These are phyloP conservation scores for Nemophila menziesii DNA, from an alignment of 257 asterid genomes.

Conservation along the genomic window DNA sequence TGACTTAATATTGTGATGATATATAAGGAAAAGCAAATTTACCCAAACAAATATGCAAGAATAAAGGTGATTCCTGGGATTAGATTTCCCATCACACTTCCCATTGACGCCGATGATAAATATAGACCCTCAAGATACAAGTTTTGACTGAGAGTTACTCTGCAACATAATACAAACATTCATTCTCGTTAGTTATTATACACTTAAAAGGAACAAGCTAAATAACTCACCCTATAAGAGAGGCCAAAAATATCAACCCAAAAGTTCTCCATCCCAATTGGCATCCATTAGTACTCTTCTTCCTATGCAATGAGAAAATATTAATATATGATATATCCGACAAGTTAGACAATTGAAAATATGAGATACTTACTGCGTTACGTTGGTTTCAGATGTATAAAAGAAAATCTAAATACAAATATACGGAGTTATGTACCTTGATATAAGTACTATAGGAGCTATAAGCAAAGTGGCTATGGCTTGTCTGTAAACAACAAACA, in stretches of 20 bases:
- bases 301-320: slow-evolving; percentile 6
- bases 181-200: neutral
- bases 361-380: no score
- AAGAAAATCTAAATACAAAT: neutral
- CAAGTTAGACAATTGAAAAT: no score
- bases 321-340: no score
- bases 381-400: no score
- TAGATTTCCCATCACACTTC: slow-evolving; percentile 30
- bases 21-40: no score
- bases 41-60: slow-evolving; percentile 29
- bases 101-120: slow-evolving; percentile 29
- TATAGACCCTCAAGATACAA: slow-evolving; percentile 28
- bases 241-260: slow-evolving; percentile 19
- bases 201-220: neutral
- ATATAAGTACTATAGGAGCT: neutral
- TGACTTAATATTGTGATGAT: no score
- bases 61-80: slow-evolving; percentile 30
- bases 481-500: slow-evolving; percentile 60
- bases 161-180: slow-evolving; percentile 10
- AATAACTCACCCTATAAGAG: slow-evolving; percentile 27
- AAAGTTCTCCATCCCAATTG: slow-evolving; percentile 20
- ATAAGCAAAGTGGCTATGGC: slow-evolving; percentile 30
- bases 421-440: neutral
- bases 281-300: slow-evolving; percentile 9
- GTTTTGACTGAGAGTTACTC: slow-evolving; percentile 32